These are phyloP conservation scores for Fraxinus quadrangulata DNA, from an alignment of 257 asterid genomes.

Conservation along the genomic window DNA sequence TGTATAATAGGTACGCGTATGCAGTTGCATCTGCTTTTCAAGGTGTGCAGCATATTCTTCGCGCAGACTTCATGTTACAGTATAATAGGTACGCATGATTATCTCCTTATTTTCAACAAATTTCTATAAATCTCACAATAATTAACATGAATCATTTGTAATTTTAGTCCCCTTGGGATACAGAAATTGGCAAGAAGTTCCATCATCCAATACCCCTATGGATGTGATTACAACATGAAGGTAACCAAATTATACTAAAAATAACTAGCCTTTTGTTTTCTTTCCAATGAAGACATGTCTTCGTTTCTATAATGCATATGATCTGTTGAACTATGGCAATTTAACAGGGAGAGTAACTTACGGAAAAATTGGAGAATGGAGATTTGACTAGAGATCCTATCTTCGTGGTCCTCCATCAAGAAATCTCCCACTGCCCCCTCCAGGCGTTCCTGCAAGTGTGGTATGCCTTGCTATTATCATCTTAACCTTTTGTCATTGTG, in stretches of 20 bases:
- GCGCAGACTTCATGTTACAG: conserved; percentile 91
- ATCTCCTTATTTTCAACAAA: not conserved
- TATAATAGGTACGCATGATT: conserved; percentile 36
- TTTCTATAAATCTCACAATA: not conserved
- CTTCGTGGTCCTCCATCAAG: conserved; percentile 75
- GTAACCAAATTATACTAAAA: conserved; percentile 36
- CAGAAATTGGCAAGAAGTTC: conserved; percentile 68
- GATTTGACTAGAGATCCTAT: conserved; percentile 93
- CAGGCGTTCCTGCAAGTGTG: conserved; percentile 97
- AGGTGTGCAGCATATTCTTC: conserved; percentile 82
- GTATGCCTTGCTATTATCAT: conserved; percentile 44
- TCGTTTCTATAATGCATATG: not conserved
- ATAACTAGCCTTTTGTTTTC: not conserved
- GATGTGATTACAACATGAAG: conserved; percentile 95
- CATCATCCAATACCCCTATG: conserved; percentile 92
- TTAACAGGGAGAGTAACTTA: conserved; percentile 79
- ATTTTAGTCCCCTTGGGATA: conserved; percentile 88
- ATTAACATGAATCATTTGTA: not conserved
- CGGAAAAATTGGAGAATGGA: conserved; percentile 94
- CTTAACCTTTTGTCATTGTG: not conserved
- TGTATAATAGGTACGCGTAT: conserved; percentile 65
- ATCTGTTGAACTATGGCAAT: conserved; percentile 19
- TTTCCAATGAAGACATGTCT: not conserved
- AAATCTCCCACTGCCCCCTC: conserved; percentile 88
- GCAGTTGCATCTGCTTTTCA: conserved; percentile 39